phyloP scores from a whole-genome alignment of 176 grass and related monocot genomes.

The Ampelocalamus luodianensis region DNA sequence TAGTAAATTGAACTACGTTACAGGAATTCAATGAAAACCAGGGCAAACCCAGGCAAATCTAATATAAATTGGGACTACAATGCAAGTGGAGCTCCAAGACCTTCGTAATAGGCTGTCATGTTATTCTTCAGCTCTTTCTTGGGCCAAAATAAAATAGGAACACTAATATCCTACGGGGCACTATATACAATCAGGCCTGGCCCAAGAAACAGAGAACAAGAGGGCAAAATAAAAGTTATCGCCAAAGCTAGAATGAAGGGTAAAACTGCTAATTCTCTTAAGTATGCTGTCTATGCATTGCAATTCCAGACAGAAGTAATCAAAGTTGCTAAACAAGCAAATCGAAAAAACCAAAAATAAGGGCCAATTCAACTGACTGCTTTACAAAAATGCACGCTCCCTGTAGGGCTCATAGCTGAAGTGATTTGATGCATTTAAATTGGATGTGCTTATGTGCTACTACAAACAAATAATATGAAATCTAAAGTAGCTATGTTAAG shows the following conservation, averaged over 20 bases:
- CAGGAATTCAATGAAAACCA: conserved; percentile 3
- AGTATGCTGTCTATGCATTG: neutral
- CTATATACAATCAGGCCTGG: no score
- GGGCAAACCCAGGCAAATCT: neutral
- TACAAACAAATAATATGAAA: conserved; percentile 12
- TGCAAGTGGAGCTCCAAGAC: neutral
- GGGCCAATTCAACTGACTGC: conserved; percentile 38
- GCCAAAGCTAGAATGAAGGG: neutral
- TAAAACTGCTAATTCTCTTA: neutral
- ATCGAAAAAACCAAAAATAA: conserved; percentile 1
- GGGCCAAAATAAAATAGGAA: no score
- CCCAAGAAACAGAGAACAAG: no score
- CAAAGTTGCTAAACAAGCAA: conserved; percentile 13
- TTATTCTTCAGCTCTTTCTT: no score
- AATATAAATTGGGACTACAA: neutral
- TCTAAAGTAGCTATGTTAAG: neutral
- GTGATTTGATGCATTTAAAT: neutral
- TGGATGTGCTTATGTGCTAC: neutral
- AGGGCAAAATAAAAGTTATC: no score
- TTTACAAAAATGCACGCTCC: conserved; percentile 45
- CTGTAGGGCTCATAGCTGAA: neutral
- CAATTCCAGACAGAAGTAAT: neutral
- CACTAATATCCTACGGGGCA: no score
- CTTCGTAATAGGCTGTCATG: neutral
- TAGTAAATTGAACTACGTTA: neutral